Conservation (phyloP, 306 rosid genomes). For the Begonia masoniana region DNA sequence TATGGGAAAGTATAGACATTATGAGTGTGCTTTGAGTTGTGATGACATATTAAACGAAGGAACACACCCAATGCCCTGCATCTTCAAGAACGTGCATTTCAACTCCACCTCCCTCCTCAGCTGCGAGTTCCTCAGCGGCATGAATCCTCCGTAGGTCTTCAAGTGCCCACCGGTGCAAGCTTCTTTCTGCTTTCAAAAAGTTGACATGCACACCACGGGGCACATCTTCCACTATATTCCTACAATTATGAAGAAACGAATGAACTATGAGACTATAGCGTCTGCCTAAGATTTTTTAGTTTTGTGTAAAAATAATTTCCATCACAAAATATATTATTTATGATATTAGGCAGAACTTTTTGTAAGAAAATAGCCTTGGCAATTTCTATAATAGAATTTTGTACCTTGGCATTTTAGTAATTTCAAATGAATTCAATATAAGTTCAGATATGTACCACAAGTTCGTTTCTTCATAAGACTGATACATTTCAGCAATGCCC, state of each 20-base stretch:
- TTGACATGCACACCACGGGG: slow-evolving; percentile 90
- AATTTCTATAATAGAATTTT: too few species aligned
- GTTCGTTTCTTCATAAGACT: slow-evolving; percentile 81
- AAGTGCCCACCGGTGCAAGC: slow-evolving; percentile 96
- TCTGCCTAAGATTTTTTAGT: too few species aligned
- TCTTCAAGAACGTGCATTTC: slow-evolving; percentile 98
- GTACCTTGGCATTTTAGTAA: too few species aligned
- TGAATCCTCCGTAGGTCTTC: slow-evolving; percentile 88
- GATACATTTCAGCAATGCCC: slow-evolving; percentile 84
- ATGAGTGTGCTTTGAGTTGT: background rate
- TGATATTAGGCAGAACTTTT: too few species aligned
- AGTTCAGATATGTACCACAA: slow-evolving; percentile 39
- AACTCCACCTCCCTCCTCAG: slow-evolving; percentile 94
- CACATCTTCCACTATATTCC: slow-evolving; percentile 96
- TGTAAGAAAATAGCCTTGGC: too few species aligned
- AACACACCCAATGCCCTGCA: slow-evolving; percentile 94
- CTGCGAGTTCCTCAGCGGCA: slow-evolving; percentile 81
- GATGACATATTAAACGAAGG: background rate
- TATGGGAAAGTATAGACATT: too few species aligned
- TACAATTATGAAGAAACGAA: slow-evolving; percentile 4
- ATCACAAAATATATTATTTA: too few species aligned
- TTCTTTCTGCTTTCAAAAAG: slow-evolving; percentile 95
- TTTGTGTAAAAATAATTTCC: too few species aligned
- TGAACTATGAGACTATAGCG: too few species aligned
- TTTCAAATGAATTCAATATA: too few species aligned